phyloP scores from a whole-genome alignment of 192 early-diverging fungal species.

The Entomortierella beljakovae region DNA sequence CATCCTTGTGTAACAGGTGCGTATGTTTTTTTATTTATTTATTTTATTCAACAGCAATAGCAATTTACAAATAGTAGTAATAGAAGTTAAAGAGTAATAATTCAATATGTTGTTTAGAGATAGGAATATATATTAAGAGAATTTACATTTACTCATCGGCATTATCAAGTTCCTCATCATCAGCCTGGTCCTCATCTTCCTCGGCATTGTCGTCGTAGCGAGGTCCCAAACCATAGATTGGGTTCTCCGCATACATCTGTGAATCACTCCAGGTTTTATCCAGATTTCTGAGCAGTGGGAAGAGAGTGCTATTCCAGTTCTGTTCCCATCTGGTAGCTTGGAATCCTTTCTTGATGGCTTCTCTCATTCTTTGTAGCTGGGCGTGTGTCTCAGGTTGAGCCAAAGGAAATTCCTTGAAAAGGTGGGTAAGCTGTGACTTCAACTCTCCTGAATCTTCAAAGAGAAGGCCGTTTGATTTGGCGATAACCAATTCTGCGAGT shows the following conservation, averaged over 20 bases:
- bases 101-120: no score
- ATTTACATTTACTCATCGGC: conserved; percentile 14
- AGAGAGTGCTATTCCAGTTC: conserved; percentile 39
- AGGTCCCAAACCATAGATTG: conserved; percentile 23
- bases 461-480: conserved; percentile 44
- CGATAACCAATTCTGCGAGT: conserved; percentile 37
- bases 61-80: no score
- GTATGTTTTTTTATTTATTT: no score
- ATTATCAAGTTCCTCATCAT: conserved; percentile 18
- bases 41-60: no score
- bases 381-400: conserved; percentile 26
- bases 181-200: conserved; percentile 6
- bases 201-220: neutral
- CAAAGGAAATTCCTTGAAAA: conserved; percentile 40
- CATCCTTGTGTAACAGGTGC: no score
- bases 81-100: no score
- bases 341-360: conserved; percentile 25
- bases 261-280: conserved; percentile 53
- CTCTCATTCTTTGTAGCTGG: conserved; percentile 35
- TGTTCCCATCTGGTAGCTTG: conserved; percentile 45
- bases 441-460: conserved; percentile 42
- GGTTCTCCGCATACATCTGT: conserved; percentile 50
- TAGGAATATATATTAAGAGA: no score
- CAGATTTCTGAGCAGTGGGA: conserved; percentile 41
- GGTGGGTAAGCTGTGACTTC: conserved; percentile 24